Percentiles rank a stretch among this genome's conserved stretches.
Evolutionary conservation across 371 early-diverging fungal genomes (phyloP).

Genomic region (Mucor mucedo): DNA sequence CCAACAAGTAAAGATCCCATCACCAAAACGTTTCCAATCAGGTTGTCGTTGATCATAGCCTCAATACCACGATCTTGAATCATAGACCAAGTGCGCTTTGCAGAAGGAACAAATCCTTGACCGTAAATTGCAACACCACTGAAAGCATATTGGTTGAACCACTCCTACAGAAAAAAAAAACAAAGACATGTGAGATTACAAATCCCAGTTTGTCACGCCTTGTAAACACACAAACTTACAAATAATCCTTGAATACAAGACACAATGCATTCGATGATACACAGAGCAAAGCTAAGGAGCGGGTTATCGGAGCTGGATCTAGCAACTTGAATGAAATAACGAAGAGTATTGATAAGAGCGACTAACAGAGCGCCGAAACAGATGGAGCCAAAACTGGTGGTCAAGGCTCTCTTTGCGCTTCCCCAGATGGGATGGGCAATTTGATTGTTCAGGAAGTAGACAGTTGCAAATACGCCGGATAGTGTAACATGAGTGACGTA

Average conservation of each 20-base stretch:
- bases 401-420: constrained; percentile 82
- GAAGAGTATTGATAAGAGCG: constrained; percentile 74
- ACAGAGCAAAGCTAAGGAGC: constrained; percentile 35
- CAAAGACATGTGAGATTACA: neutral
- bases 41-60: constrained; percentile 87
- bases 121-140: constrained; percentile 94
- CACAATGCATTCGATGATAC: constrained; percentile 46
- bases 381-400: constrained; percentile 91
- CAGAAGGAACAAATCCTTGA: constrained; percentile 82
- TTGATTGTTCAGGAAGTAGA: constrained; percentile 79
- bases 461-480: constrained; percentile 80
- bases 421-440: constrained; percentile 68
- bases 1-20: constrained; percentile 68
- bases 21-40: constrained; percentile 76
- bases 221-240: constrained; percentile 26
- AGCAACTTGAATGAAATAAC: constrained; percentile 38
- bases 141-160: constrained; percentile 90
- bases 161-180: constrained; percentile 45
- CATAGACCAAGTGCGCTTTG: constrained; percentile 84
- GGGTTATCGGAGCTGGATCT: constrained; percentile 38
- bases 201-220: neutral
- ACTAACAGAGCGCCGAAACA: constrained; percentile 93
- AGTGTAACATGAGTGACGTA: constrained; percentile 80
- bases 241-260: constrained; percentile 44
- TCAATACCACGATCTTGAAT: constrained; percentile 87